These are phyloP conservation scores for Rhododendron kiyosumense DNA, from an alignment of 148 eudicot genomes.

Conservation along the genomic window DNA sequence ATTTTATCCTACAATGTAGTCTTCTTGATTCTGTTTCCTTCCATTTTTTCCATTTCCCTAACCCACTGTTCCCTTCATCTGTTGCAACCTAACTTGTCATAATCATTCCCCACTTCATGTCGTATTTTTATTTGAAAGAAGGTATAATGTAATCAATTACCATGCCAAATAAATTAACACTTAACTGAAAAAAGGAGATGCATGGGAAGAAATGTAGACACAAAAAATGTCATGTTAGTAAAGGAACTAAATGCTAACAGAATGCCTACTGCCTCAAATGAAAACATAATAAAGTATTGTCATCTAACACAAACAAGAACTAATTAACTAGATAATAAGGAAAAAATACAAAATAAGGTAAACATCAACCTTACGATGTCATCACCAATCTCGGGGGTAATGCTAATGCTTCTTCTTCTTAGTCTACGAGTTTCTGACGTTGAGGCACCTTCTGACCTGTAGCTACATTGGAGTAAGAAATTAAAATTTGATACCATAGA, in stretches of 20 bases:
- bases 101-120: not conserved
- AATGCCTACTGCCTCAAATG: not conserved
- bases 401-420: slow-evolving; percentile 94
- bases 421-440: slow-evolving; percentile 61
- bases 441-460: slow-evolving; percentile 86
- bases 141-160: not conserved
- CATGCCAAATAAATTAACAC: not conserved
- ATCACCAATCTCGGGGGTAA: slow-evolving; percentile 97
- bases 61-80: not conserved
- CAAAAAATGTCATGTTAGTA: not conserved
- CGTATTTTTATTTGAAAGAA: not conserved
- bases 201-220: not conserved
- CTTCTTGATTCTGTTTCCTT: not conserved
- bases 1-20: not conserved
- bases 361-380: slow-evolving; percentile 84
- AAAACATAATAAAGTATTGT: not conserved
- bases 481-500: not conserved
- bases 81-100: not conserved
- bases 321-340: not conserved
- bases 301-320: not conserved
- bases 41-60: not conserved
- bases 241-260: not conserved
- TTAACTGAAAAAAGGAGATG: not conserved
- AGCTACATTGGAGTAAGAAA: not conserved
- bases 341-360: not conserved